phyloP scores from a whole-genome alignment of 768 basidiomycete species.

The Podaxis sp. region DNA sequence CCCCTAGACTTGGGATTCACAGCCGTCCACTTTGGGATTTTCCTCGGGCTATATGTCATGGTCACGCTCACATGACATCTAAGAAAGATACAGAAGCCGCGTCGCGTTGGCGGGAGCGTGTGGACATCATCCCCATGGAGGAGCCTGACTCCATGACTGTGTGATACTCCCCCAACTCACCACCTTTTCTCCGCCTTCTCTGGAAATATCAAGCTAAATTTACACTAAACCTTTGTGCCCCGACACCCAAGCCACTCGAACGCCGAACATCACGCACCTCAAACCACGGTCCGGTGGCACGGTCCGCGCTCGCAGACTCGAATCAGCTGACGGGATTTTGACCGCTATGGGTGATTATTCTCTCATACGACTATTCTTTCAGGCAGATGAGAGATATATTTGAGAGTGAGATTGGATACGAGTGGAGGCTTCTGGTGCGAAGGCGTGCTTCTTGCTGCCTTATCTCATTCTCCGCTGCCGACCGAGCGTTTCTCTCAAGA shows the following conservation, averaged over 20 bases:
- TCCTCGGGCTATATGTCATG: background rate
- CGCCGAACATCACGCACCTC: background rate
- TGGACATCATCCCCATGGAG: conserved; percentile 9
- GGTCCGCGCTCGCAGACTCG: background rate
- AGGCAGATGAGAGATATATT: conserved; percentile 1
- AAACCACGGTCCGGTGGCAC: background rate
- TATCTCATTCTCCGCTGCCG: background rate
- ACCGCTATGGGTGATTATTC: background rate
- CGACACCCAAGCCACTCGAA: background rate
- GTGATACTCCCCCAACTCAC: background rate
- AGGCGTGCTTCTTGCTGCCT: conserved; percentile 9
- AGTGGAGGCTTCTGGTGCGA: background rate
- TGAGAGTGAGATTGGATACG: background rate
- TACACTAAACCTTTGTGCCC: background rate
- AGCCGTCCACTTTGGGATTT: background rate
- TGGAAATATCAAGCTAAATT: background rate
- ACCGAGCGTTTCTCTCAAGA: background rate
- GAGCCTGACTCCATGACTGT: background rate
- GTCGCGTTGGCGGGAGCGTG: background rate
- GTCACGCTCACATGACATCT: conserved; percentile 2
- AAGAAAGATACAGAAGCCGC: background rate
- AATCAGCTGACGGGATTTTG: conserved; percentile 1
- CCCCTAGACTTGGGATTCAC: too few species aligned
- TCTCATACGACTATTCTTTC: background rate
- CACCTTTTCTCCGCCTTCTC: conserved; percentile 5